Evolutionary conservation across 1,139 yeast species (phyloP), one percentile per base, ranked within the genome.

Genomic region (Zygotorulaspora mrakii): DNA sequence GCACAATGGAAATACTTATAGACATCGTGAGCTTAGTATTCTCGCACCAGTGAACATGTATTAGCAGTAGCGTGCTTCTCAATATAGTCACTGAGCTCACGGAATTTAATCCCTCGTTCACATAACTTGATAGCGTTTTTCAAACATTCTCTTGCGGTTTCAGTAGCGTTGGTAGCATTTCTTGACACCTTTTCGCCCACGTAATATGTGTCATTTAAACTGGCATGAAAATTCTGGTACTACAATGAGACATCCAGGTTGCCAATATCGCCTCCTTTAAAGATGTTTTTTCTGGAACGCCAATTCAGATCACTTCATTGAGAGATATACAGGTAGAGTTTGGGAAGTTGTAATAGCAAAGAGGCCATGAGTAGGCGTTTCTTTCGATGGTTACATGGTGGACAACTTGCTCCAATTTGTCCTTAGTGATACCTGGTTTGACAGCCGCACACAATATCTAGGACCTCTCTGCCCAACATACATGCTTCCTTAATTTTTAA

Each of bases 281-380:
- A 28, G 78, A 79, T 40, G 89, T 76, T 66, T 84, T 74, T 64
- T 94, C 98, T 17, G 98, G 98, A 45, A 91, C 85, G 50, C 99
- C 99, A 64, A 94, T 98, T 63, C 99, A 91, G 47, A 91, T 85
- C 44, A 88, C 81, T 68, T 91, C 98, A 64, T 94, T 89, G 30
- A 94, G 80, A 5, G 96, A 87, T 1, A 96, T 87, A 67, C 98
- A 94, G 33, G 87, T 76, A 22, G 94, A 81, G 63, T 88, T 89
- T 28, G 98, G 97, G 68, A 79, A 94, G 64, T 87, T 85, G 69
- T 83, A 91, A 67, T 94, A 94, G 68, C 94, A 94, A 49, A 91
- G 71, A 3, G 99, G 96, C 11, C 96, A 86, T 17, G 99, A 98
- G 61, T 94, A 94, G 4, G 91, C 88, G 53, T 83, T 80, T 64